Evolutionary conservation across 225 moss, liverwort and hornwort species (phyloP), one percentile per base, ranked within the genome.

Genomic region (Ulota crispa): DNA sequence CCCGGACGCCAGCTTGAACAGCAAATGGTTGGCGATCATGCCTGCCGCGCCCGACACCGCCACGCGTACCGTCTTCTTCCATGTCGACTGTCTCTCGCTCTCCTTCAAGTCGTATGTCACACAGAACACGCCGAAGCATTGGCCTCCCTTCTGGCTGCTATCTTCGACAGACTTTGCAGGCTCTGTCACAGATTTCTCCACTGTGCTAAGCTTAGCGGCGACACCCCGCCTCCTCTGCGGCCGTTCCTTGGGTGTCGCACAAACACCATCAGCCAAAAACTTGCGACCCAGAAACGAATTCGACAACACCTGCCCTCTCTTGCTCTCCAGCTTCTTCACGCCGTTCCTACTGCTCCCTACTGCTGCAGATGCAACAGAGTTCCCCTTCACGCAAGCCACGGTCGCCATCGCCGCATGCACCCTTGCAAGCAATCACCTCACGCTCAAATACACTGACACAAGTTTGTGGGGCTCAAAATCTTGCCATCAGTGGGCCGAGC

Each of bases 1-100:
- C 67, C 95, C 97, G 2, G 95, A 92, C 26, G 97, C 97, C 39
- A 98, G 91, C 89, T 98, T 98, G 90, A 98, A 98, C 12, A 98
- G 76, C 28, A 95, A 75, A 57, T 98, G 97, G 78, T 98, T 98
- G 20, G 95, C 87, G 26, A 98, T 98, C 78, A 93, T 95, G 6
- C 97, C 97, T 14, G 95, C 97, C 39, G 97, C 97, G 2, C 95
- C 95, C 24, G 95, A 98, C 47, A 98, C 97, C 0, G 93, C 93
- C 32, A 98, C 78, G 4, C 95, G 92, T 9, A 95, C 95, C 14
- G 91, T 90, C 84, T 98, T 98, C 88, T 94, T 95, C 97, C 97
- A 98, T 78, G 95, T 93, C 85, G 86, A 90, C 18, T 88, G 97
- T 78, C 90, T 87, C 71, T 94, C 94, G 8, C 83, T 91, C 89